Percentiles rank a stretch among this genome's conserved stretches.
Evolutionary conservation across 768 basidiomycete species (phyloP).

Genomic region (Leccinum broughii): DNA sequence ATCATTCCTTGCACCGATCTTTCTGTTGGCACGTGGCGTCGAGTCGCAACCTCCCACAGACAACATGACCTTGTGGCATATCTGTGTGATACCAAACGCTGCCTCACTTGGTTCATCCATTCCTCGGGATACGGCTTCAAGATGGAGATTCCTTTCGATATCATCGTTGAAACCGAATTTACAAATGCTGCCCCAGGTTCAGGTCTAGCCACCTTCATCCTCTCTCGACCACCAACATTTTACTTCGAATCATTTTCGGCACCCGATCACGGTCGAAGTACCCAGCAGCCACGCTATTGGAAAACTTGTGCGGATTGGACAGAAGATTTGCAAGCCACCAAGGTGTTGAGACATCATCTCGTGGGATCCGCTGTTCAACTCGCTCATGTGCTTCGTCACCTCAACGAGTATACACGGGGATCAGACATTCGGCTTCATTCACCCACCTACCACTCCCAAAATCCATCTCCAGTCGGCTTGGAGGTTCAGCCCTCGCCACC

Average conservation of each 20-base stretch:
- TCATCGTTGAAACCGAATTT: constrained; percentile 59
- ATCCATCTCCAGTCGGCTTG: constrained; percentile 33
- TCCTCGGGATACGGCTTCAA: constrained; percentile 76
- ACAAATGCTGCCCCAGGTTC: constrained; percentile 52
- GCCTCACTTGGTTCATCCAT: constrained; percentile 78
- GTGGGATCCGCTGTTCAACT: constrained; percentile 65
- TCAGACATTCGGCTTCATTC: constrained; percentile 39
- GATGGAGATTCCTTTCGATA: constrained; percentile 77
- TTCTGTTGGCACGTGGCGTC: constrained; percentile 76
- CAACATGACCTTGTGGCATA: constrained; percentile 76
- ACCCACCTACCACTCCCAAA: constrained; percentile 36
- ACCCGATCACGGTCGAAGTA: constrained; percentile 31
- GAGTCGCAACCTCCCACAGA: constrained; percentile 55
- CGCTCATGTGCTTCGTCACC: constrained; percentile 50
- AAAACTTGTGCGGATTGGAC: constrained; percentile 75
- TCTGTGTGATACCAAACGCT: constrained; percentile 63
- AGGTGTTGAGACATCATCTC: constrained; percentile 62
- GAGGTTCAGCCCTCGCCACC: constrained; percentile 44
- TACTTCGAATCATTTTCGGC: constrained; percentile 53
- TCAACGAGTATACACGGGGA: constrained; percentile 36
- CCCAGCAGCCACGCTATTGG: constrained; percentile 48
- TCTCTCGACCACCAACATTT: constrained; percentile 68
- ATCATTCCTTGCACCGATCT: constrained; percentile 77
- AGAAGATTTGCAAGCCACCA: constrained; percentile 66
- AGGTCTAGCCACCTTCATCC: constrained; percentile 61